Base-by-base conservation (phyloP, 305 asterid species). In the Salvia sclarea region DNA sequence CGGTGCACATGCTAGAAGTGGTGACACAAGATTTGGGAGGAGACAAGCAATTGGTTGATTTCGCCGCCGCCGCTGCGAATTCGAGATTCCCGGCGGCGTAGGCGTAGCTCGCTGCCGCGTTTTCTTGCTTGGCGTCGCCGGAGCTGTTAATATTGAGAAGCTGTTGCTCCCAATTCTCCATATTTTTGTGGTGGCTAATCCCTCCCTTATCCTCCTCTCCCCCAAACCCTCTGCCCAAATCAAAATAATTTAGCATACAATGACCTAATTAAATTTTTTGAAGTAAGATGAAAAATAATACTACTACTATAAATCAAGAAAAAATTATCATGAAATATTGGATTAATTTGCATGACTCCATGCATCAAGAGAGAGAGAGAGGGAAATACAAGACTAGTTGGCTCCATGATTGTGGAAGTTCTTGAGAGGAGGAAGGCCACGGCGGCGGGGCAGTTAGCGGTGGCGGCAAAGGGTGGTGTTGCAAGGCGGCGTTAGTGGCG, bases 361-460 rank as follows among this genome's bases (percentile, higher is more conserved):
- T 67, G 74, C 69, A 52, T 74, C 31, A 64, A 52, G 53, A 57
- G 52, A 40, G 70, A 62, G 52, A 61, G 65, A 63, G 73, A 70
- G 64, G 28, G 58, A n/a, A 5, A 54, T 87, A 90, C 97, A 83
- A 25, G 73, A 87, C 84, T 1, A 85, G 84, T 82, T 90, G 95
- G 78, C 87, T 85, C 89, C 85, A 87, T 17, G 96, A 86, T 28
- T 81, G 85, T 0, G 86, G 91, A 66, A 84, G 76, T 6, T 61
- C 68, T 3, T 61, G 55, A 61, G 55, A 61, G 40, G 40, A 3
- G n/a, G n/a, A n/a, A 61, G 55, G 5, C 68, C 68, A 61, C 9
- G 67, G 54, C 38, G 14, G 41, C 9, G 14, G 55, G 41, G 68
- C 55, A n/a, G n/a, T n/a, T 4, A 53, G 66, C 24, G 66, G 11